Conservation (phyloP, 805 yeast species). For the Yamadazyma nakazawae region DNA sequence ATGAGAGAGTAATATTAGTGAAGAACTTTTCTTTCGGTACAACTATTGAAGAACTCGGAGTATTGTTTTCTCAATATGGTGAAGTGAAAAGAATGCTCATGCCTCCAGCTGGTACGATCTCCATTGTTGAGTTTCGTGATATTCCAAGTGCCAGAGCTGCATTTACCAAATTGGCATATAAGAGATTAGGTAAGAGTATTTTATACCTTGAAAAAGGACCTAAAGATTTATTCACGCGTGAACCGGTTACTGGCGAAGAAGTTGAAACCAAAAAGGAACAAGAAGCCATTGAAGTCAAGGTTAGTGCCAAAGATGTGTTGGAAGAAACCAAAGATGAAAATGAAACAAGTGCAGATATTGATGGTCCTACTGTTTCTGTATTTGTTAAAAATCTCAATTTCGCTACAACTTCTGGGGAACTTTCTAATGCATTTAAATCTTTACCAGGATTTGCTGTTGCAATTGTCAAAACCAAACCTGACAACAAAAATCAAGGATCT, state of each 20-base stretch:
- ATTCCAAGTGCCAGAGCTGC: conserved; percentile 84
- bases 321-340: conserved; percentile 20
- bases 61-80: conserved; percentile 77
- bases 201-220: conserved; percentile 95
- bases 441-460: conserved; percentile 80
- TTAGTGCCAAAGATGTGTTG: conserved; percentile 44
- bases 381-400: conserved; percentile 92
- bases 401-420: conserved; percentile 58
- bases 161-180: conserved; percentile 80
- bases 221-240: conserved; percentile 65
- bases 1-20: conserved; percentile 75
- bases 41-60: conserved; percentile 73
- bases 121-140: conserved; percentile 85
- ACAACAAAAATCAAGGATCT: conserved; percentile 65
- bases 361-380: conserved; percentile 81
- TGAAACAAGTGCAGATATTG: conserved; percentile 38
- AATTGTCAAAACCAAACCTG: conserved; percentile 82
- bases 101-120: conserved; percentile 97
- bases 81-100: conserved; percentile 74
- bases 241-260: conserved; percentile 42
- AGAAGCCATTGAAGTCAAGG: conserved; percentile 43
- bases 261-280: conserved; percentile 24
- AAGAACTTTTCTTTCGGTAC: conserved; percentile 93
- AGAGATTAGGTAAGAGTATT: conserved; percentile 83
- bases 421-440: conserved; percentile 61